These are phyloP conservation scores for Euphrasia confusa DNA, from an alignment of 257 asterid genomes.

Conservation along the genomic window DNA sequence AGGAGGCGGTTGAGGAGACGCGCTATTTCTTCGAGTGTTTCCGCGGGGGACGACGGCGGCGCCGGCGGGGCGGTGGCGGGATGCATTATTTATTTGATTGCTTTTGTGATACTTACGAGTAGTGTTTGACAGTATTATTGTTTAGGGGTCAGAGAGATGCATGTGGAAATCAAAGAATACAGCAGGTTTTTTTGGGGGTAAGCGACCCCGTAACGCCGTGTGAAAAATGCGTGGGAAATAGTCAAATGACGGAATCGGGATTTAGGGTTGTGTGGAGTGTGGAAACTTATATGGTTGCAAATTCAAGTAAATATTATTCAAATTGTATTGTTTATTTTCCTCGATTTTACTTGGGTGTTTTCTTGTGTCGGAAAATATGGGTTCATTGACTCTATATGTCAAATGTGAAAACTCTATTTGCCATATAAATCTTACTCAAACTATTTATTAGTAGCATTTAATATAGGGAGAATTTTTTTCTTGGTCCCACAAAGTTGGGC, in stretches of 20 bases:
- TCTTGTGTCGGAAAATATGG: too few species aligned
- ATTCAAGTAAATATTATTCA: too few species aligned
- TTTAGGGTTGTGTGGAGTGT: not conserved
- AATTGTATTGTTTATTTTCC: too few species aligned
- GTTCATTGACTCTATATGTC: too few species aligned
- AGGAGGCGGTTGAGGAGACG: conserved; percentile 41
- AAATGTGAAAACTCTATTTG: too few species aligned
- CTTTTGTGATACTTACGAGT: conserved; percentile 34
- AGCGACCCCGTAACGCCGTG: not conserved
- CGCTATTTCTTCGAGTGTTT: conserved; percentile 38
- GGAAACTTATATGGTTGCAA: too few species aligned
- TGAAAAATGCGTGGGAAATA: not conserved
- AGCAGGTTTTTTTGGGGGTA: conserved; percentile 6
- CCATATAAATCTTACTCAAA: too few species aligned
- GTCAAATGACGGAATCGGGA: conserved; percentile 6
- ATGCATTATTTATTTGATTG: conserved; percentile 25
- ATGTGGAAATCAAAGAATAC: conserved; percentile 31
- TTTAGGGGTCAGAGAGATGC: conserved; percentile 27
- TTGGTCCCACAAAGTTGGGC: too few species aligned
- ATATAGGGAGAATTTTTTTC: too few species aligned
- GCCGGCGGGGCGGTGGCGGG: conserved; percentile 44
- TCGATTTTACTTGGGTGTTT: too few species aligned
- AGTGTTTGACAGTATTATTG: conserved; percentile 10
- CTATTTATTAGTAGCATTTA: too few species aligned
- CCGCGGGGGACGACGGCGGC: conserved; percentile 33